Evolutionary conservation across 164 flowering plant species (phyloP).

Genomic region (Protea cynaroides): DNA sequence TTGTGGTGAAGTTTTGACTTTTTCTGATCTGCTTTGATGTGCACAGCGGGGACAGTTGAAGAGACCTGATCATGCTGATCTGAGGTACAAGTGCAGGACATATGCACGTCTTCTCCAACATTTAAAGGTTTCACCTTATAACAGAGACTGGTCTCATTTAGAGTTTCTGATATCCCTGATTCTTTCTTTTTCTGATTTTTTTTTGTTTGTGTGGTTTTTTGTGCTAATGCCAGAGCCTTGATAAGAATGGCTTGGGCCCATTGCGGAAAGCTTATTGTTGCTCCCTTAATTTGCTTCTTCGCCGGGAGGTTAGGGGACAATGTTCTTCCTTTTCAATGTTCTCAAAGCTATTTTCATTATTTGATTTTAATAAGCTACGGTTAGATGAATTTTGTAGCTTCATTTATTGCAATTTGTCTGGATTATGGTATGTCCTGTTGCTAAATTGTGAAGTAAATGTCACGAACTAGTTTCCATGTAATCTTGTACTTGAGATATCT

Average conservation of each 20-base stretch:
- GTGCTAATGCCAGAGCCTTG: slow-evolving; percentile 67
- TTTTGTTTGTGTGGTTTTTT: neutral
- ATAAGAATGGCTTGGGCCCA: slow-evolving; percentile 81
- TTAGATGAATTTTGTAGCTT: neutral
- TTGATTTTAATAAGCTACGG: neutral
- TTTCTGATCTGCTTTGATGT: slow-evolving; percentile 12
- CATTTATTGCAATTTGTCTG: too few relatives aligned
- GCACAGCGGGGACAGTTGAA: slow-evolving; percentile 92
- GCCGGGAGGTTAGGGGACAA: slow-evolving; percentile 74
- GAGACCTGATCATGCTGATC: slow-evolving; percentile 99
- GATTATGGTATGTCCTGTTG: neutral
- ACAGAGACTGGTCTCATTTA: neutral
- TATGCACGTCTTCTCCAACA: slow-evolving; percentile 98
- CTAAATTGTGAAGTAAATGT: too few relatives aligned
- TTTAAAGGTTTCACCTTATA: slow-evolving; percentile 53
- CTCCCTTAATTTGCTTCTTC: slow-evolving; percentile 93
- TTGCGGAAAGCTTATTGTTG: slow-evolving; percentile 94
- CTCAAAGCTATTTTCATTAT: neutral
- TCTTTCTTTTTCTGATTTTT: slow-evolving; percentile 3
- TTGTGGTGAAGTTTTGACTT: slow-evolving; percentile 2
- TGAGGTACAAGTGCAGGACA: slow-evolving; percentile 96
- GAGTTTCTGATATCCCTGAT: neutral
- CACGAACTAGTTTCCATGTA: neutral
- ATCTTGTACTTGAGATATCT: neutral
- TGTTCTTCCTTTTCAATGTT: neutral